Evolutionary conservation across 768 basidiomycete genomes (phyloP).

Genomic region (Hypsizygus marmoreus): DNA sequence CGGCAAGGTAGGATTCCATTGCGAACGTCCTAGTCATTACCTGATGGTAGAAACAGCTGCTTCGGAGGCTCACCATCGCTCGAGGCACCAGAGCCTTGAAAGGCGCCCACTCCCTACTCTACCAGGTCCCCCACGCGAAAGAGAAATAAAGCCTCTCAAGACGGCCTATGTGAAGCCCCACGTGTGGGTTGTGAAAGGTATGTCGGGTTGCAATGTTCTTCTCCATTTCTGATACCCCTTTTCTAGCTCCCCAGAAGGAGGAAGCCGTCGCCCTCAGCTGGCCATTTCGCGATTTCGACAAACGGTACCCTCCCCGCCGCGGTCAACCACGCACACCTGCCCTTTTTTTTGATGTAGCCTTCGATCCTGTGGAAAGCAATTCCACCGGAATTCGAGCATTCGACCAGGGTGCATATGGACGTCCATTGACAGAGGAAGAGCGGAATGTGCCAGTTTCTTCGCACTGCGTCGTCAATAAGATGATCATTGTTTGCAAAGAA

Average conservation of each 20-base stretch:
- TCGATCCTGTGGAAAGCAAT: conserved; percentile 5
- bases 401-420: neutral
- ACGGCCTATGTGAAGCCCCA: conserved; percentile 9
- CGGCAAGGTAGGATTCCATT: neutral
- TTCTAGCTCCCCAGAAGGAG: conserved; percentile 10
- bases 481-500: conserved; percentile 47
- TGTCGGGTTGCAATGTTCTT: neutral
- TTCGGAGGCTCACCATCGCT: conserved; percentile 2
- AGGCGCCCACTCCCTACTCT: neutral
- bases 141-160: neutral
- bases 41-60: neutral
- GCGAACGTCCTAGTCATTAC: neutral
- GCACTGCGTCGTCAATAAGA: conserved; percentile 45
- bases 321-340: neutral
- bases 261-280: conserved; percentile 15
- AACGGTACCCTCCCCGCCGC: conserved; percentile 6
- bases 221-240: neutral
- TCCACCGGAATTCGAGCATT: conserved; percentile 6
- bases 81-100: conserved; percentile 7
- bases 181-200: conserved; percentile 3
- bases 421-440: conserved; percentile 36
- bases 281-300: conserved; percentile 17
- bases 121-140: neutral
- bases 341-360: conserved; percentile 13
- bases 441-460: conserved; percentile 44